A percentile compares a stretch with the other conserved stretches of the same genome.
These are phyloP conservation scores for Alternaria alternata DNA, from an alignment of 2,329 filamentous ascomycete species.

Conservation along the genomic window DNA sequence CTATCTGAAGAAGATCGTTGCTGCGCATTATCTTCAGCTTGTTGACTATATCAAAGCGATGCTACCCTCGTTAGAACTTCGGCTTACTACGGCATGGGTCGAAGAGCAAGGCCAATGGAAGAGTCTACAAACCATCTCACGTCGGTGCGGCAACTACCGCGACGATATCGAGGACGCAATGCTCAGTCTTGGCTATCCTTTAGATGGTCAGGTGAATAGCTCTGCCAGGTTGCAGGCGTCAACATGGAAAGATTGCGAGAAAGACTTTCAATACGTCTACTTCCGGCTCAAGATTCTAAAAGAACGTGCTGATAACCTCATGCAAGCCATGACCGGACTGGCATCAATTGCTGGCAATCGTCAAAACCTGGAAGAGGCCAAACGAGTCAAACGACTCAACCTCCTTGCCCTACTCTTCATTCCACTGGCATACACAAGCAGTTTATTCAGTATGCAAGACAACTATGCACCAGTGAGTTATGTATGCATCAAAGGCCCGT, in stretches of 20 bases:
- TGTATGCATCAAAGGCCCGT: not conserved
- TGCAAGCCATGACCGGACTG: conserved; percentile 46
- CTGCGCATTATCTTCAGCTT: conserved; percentile 44
- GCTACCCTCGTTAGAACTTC: conserved; percentile 45
- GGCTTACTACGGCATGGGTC: conserved; percentile 42
- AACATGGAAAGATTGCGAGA: conserved; percentile 39
- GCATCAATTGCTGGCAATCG: conserved; percentile 46
- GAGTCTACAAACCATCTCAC: conserved; percentile 41
- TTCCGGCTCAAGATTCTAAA: conserved; percentile 45
- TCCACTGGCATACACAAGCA: conserved; percentile 45
- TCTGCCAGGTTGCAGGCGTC: not conserved
- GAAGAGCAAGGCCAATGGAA: conserved; percentile 49
- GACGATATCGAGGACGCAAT: conserved; percentile 47
- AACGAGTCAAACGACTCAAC: conserved; percentile 45
- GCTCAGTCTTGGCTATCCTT: conserved; percentile 37
- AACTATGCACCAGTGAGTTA: conserved; percentile 31
- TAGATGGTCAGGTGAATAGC: conserved; percentile 18
- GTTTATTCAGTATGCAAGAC: conserved; percentile 47
- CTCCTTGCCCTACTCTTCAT: conserved; percentile 45
- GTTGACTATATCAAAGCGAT: conserved; percentile 48
- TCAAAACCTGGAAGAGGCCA: conserved; percentile 47
- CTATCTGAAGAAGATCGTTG: conserved; percentile 47
- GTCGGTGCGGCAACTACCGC: conserved; percentile 47
- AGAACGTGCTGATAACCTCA: conserved; percentile 44
- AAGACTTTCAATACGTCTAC: conserved; percentile 47